Evolutionary conservation across 768 basidiomycete species (phyloP).

Genomic region (Mycena maculata): DNA sequence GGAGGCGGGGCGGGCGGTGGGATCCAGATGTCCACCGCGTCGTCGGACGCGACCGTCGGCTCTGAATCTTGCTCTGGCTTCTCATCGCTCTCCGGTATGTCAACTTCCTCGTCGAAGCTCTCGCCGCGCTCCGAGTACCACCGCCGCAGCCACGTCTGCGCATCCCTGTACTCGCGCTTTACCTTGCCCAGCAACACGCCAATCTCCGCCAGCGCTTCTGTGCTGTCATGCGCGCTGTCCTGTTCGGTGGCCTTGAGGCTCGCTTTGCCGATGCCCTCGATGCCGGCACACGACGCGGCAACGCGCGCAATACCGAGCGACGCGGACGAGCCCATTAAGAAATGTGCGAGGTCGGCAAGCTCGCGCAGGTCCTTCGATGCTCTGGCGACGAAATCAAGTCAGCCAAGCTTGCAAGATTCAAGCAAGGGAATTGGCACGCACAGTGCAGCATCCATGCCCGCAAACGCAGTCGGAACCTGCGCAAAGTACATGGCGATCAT

Average conservation of each 20-base stretch:
- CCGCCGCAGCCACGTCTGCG: slow-evolving; percentile 61
- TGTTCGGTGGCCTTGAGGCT: not conserved
- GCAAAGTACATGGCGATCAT: slow-evolving; percentile 72
- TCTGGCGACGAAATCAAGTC: slow-evolving; percentile 40
- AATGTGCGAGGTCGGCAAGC: slow-evolving; percentile 75
- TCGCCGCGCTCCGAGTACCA: slow-evolving; percentile 24
- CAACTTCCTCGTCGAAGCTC: slow-evolving; percentile 17
- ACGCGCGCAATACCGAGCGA: slow-evolving; percentile 75
- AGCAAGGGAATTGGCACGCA: slow-evolving; percentile 50
- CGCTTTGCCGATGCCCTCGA: slow-evolving; percentile 70
- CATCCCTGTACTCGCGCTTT: slow-evolving; percentile 63
- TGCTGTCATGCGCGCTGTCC: slow-evolving; percentile 51
- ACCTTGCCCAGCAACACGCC: slow-evolving; percentile 56
- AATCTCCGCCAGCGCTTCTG: slow-evolving; percentile 58
- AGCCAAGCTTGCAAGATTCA: not conserved
- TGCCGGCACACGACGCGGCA: slow-evolving; percentile 71
- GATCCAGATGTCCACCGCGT: no score
- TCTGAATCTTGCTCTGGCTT: no score
- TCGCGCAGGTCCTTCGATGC: slow-evolving; percentile 57
- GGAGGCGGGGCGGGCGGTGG: no score
- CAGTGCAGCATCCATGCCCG: slow-evolving; percentile 68
- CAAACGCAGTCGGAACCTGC: slow-evolving; percentile 70
- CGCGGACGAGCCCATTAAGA: slow-evolving; percentile 83
- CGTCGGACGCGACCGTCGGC: no score
- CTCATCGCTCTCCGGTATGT: no score